Percentiles rank a stretch among this genome's conserved stretches.
phyloP scores from a whole-genome alignment of 768 basidiomycete species.

The Xanthoconium stramineum region DNA sequence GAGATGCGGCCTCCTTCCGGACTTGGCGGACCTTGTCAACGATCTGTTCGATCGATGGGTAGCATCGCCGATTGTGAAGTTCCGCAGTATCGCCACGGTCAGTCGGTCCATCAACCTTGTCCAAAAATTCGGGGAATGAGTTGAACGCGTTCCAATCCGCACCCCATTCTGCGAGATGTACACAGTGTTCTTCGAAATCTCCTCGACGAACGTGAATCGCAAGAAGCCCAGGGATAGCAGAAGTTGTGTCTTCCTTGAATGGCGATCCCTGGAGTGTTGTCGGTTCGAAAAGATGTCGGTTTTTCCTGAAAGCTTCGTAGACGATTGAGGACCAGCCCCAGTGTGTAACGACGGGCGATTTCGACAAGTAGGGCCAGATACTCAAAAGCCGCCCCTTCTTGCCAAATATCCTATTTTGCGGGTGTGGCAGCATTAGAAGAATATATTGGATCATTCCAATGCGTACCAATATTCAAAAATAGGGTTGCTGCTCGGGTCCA shows the following conservation, averaged over 20 bases:
- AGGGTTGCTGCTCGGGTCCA: slow-evolving; percentile 21
- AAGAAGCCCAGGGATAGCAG: slow-evolving; percentile 39
- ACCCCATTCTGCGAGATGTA: slow-evolving; percentile 32
- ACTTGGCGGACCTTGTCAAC: slow-evolving; percentile 37
- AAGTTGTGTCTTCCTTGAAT: slow-evolving; percentile 4
- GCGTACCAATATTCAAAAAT: slow-evolving; percentile 39
- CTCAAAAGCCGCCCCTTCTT: slow-evolving; percentile 30
- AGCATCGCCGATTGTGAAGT: slow-evolving; percentile 38
- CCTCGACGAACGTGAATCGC: slow-evolving; percentile 53
- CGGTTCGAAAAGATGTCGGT: slow-evolving; percentile 27
- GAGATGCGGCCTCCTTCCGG: slow-evolving; percentile 19
- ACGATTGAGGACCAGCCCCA: slow-evolving; percentile 40
- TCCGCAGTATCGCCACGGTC: slow-evolving; percentile 21
- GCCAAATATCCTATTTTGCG: slow-evolving; percentile 32
- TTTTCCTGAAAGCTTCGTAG: slow-evolving; percentile 30
- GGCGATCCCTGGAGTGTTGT: background rate
- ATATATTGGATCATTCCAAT: background rate
- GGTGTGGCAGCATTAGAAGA: background rate
- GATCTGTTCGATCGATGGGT: slow-evolving; percentile 43
- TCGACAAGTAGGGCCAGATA: slow-evolving; percentile 32
- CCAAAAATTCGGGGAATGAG: slow-evolving; percentile 39
- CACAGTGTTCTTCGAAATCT: slow-evolving; percentile 47
- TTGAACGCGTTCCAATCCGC: slow-evolving; percentile 45
- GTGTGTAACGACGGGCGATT: slow-evolving; percentile 33
- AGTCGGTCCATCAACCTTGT: slow-evolving; percentile 34